Conservation (phyloP, 495 filamentous ascomycete genomes). For the Xylaria bambusicola region DNA sequence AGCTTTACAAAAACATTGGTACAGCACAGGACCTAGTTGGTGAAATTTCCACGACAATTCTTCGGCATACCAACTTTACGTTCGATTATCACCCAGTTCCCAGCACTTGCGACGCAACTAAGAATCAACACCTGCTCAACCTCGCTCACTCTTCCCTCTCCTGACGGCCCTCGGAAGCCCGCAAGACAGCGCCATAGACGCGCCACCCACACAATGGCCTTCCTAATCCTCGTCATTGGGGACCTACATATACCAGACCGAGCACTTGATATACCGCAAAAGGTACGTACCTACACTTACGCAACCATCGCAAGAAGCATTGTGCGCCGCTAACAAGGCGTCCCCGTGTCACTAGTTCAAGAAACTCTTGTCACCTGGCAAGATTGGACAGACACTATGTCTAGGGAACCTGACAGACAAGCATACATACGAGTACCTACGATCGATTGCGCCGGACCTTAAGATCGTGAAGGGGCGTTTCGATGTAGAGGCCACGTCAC, state of each 20-base stretch:
- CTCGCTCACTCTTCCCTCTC: not conserved
- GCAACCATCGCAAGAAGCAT: not conserved
- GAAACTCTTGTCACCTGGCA: constrained; percentile 95
- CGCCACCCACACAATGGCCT: constrained; percentile 41
- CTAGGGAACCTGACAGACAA: constrained; percentile 96
- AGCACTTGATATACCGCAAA: constrained; percentile 84
- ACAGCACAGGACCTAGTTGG: not conserved
- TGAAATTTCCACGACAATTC: no score
- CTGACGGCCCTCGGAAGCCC: constrained; percentile 1
- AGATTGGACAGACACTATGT: constrained; percentile 96
- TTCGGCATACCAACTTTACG: no score
- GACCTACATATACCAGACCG: constrained; percentile 98
- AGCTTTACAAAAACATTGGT: not conserved
- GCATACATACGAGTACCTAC: constrained; percentile 92
- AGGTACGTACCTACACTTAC: constrained; percentile 56
- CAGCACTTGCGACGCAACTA: not conserved
- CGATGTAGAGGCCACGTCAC: constrained; percentile 88
- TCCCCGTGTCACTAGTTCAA: constrained; percentile 69
- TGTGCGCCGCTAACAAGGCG: constrained; percentile 8
- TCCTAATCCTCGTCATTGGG: constrained; percentile 80
- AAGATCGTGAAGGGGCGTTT: constrained; percentile 94
- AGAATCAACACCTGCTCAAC: not conserved
- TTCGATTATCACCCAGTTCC: no score
- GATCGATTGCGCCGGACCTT: constrained; percentile 85
- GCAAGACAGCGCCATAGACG: not conserved